These are phyloP conservation scores for Apiotrichum veenhuisii DNA, from an alignment of 1,284 basidiomycete species.

Conservation along the genomic window DNA sequence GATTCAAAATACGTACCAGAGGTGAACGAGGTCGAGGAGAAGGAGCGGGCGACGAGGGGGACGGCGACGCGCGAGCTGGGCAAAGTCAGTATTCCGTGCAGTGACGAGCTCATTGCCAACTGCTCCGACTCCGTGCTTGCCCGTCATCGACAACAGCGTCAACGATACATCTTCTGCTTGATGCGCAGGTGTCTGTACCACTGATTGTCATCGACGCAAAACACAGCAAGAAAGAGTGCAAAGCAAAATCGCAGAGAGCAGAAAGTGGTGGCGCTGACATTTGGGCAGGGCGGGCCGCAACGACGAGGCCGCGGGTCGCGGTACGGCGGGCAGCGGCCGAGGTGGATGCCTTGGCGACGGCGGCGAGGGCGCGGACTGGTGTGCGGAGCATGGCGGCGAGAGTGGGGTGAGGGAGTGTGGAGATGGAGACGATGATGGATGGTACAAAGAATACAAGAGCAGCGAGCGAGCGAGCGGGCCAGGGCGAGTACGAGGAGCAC, in stretches of 20 bases:
- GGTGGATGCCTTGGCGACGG: slow-evolving; percentile 15
- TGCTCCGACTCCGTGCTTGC: no score
- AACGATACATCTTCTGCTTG: no score
- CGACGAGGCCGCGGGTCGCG: slow-evolving; percentile 15
- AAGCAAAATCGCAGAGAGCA: no score
- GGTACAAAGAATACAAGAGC: background rate
- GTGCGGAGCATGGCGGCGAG: slow-evolving; percentile 35
- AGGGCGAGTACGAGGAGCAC: no score
- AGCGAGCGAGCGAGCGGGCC: background rate
- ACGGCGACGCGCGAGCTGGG: slow-evolving; percentile 4
- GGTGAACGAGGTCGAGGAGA: slow-evolving; percentile 17
- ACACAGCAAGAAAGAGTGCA: no score
- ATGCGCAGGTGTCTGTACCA: no score
- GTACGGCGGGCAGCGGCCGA: slow-evolving; percentile 16
- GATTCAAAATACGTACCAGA: slow-evolving; percentile 6
- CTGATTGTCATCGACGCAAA: no score
- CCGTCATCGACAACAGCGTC: no score
- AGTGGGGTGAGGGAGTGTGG: slow-evolving; percentile 1
- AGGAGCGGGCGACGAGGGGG: slow-evolving; percentile 12
- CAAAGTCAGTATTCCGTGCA: slow-evolving; percentile 1
- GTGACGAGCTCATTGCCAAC: no score
- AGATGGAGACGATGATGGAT: background rate
- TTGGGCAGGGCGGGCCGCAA: slow-evolving; percentile 7
- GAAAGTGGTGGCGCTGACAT: slow-evolving; percentile 1
- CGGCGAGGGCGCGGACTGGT: slow-evolving; percentile 30